These are phyloP conservation scores for Cadophora sp. DNA, from an alignment of 2,329 filamentous ascomycete species.

Conservation along the genomic window DNA sequence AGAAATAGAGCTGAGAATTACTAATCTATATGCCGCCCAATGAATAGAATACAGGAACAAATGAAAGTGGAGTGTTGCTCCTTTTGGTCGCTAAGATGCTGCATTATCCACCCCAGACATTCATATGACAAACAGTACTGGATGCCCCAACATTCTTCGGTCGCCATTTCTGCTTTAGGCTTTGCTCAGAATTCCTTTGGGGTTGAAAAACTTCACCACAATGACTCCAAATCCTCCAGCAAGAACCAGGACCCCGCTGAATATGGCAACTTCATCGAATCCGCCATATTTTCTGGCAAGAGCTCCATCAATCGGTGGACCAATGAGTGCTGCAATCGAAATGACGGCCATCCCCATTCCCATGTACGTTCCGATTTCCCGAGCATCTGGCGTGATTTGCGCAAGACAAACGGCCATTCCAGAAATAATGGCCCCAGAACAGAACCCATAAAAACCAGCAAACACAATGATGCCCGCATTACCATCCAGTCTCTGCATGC, in stretches of 20 bases:
- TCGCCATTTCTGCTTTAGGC: not conserved
- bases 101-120: not conserved
- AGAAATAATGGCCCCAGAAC: slow-evolving; percentile 45
- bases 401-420: slow-evolving; percentile 32
- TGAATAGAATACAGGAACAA: not conserved
- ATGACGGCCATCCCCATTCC: slow-evolving; percentile 69
- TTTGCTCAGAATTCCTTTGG: slow-evolving; percentile 23
- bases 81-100: not conserved
- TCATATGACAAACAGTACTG: not conserved
- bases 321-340: slow-evolving; percentile 68
- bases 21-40: not conserved
- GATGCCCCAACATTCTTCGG: not conserved
- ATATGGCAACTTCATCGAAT: slow-evolving; percentile 35
- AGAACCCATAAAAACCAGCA: slow-evolving; percentile 44
- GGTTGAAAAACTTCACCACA: slow-evolving; percentile 21
- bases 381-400: slow-evolving; percentile 62
- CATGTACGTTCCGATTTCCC: slow-evolving; percentile 73
- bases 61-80: not conserved
- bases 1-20: not conserved
- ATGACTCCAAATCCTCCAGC: slow-evolving; percentile 29
- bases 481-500: slow-evolving; percentile 38
- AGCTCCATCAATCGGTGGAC: slow-evolving; percentile 71
- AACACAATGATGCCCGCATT: slow-evolving; percentile 44
- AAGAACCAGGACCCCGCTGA: slow-evolving; percentile 39
- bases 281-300: slow-evolving; percentile 59